Conservation (phyloP, 2,329 filamentous ascomycete genomes). For the Aureobasidium lini region DNA sequence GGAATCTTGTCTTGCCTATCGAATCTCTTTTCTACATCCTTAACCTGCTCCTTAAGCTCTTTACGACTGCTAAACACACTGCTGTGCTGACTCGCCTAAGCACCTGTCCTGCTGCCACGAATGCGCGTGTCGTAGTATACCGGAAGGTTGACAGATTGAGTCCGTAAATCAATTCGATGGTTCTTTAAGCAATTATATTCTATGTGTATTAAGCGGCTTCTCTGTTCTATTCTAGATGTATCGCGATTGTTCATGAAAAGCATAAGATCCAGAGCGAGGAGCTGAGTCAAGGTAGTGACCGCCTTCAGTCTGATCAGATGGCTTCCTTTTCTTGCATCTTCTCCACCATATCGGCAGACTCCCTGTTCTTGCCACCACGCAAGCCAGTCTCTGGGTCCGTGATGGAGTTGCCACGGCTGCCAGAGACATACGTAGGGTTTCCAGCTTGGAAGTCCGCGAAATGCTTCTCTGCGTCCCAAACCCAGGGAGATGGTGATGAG, state of each 20-base stretch:
- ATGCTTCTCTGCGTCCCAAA: slow-evolving; percentile 62
- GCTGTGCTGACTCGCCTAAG: slow-evolving; percentile 90
- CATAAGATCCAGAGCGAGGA: too few species aligned
- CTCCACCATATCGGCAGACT: slow-evolving; percentile 4
- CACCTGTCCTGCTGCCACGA: slow-evolving; percentile 75
- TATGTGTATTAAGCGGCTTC: not conserved
- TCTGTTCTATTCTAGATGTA: not conserved
- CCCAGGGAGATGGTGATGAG: slow-evolving; percentile 58
- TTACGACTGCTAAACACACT: slow-evolving; percentile 62
- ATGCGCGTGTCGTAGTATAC: slow-evolving; percentile 59
- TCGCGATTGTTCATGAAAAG: not conserved
- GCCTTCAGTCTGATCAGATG: not conserved
- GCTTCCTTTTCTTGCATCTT: not conserved
- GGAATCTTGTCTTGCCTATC: slow-evolving; percentile 71
- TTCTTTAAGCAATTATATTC: not conserved
- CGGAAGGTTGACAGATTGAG: slow-evolving; percentile 64
- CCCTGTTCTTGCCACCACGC: not conserved
- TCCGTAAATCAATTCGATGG: slow-evolving; percentile 42
- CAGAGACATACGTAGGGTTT: slow-evolving; percentile 37
- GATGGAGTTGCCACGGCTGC: slow-evolving; percentile 22
- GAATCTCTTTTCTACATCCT: slow-evolving; percentile 69
- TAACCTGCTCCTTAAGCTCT: slow-evolving; percentile 69
- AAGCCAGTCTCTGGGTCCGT: slow-evolving; percentile 19
- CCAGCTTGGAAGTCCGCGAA: slow-evolving; percentile 56
- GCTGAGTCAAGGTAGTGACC: not conserved